These are phyloP conservation scores for Aureobasidium namibiae DNA, from an alignment of 2,329 filamentous ascomycete genomes.

Conservation along the genomic window DNA sequence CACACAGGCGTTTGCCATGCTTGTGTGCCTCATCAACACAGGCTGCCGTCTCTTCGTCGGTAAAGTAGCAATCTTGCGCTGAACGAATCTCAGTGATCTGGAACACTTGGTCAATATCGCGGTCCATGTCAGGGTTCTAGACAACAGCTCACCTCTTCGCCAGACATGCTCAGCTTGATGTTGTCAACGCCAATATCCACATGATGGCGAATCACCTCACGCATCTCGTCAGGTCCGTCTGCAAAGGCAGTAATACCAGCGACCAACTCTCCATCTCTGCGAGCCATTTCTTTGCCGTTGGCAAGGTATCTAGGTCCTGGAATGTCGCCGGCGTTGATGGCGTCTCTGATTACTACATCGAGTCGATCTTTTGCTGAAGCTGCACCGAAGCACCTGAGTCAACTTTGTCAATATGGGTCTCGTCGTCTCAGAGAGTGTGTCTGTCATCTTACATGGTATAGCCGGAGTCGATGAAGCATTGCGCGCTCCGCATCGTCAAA, in stretches of 20 bases:
- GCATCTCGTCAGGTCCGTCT: conserved; percentile 23
- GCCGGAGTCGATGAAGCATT: conserved; percentile 40
- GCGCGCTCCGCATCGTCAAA: conserved; percentile 35
- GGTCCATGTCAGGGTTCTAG: background rate
- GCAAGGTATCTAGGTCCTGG: conserved; percentile 42
- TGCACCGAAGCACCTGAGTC: conserved; percentile 33
- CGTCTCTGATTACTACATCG: conserved; percentile 40
- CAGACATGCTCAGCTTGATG: conserved; percentile 26
- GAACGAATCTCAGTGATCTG: conserved; percentile 21
- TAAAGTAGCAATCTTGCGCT: conserved; percentile 40
- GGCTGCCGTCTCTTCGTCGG: conserved; percentile 38
- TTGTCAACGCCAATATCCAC: conserved; percentile 28
- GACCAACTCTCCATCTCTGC: conserved; percentile 37
- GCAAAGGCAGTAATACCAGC: conserved; percentile 35
- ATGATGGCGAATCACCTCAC: conserved; percentile 21
- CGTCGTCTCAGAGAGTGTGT: too few relatives aligned
- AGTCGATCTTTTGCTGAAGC: conserved; percentile 40
- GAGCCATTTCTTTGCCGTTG: conserved; percentile 43
- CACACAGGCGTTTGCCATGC: conserved; percentile 33
- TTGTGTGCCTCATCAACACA: conserved; percentile 42
- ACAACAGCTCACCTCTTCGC: conserved; percentile 17
- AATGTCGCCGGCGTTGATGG: conserved; percentile 41
- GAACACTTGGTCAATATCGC: background rate
- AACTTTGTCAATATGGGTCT: background rate
- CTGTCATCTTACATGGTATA: conserved; percentile 38